Evolutionary conservation across 1,284 basidiomycete genomes (phyloP).

Genomic region (Meripilus lineatus): DNA sequence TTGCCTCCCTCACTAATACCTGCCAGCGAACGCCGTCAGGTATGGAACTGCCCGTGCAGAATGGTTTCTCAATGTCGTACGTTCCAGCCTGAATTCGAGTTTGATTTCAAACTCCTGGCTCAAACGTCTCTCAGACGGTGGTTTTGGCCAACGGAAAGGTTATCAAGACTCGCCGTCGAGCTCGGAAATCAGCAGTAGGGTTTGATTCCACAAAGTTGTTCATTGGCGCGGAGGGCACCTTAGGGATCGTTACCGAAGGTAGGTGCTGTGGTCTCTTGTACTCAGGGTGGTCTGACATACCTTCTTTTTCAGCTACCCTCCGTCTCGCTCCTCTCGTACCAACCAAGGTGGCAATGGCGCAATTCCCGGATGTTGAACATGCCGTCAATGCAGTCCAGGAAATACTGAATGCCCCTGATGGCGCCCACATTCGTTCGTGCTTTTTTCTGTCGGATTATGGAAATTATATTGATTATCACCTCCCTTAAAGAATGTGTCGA

Average conservation of each 20-base stretch:
- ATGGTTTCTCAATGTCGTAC: slow-evolving; percentile 63
- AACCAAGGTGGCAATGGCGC: slow-evolving; percentile 69
- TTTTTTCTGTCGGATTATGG: neutral
- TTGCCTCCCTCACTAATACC: neutral
- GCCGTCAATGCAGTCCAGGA: slow-evolving; percentile 76
- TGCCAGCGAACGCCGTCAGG: slow-evolving; percentile 70
- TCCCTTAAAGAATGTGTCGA: slow-evolving; percentile 70
- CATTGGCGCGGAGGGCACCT: slow-evolving; percentile 78
- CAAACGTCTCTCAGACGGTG: slow-evolving; percentile 45
- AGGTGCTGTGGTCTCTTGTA: slow-evolving; percentile 3
- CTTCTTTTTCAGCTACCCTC: slow-evolving; percentile 61
- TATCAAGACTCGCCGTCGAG: slow-evolving; percentile 72
- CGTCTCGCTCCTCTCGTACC: slow-evolving; percentile 75
- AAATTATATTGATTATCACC: neutral
- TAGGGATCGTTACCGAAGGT: slow-evolving; percentile 80
- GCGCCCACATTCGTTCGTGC: slow-evolving; percentile 49
- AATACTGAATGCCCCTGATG: slow-evolving; percentile 65
- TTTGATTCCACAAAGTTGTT: slow-evolving; percentile 80
- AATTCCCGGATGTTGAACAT: slow-evolving; percentile 57
- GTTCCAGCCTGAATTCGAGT: slow-evolving; percentile 16
- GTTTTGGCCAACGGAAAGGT: slow-evolving; percentile 77
- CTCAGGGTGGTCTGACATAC: neutral
- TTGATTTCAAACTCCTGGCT: neutral
- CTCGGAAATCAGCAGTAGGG: slow-evolving; percentile 72
- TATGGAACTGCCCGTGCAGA: slow-evolving; percentile 77